Evolutionary conservation across 2,329 filamentous ascomycete species (phyloP).

Genomic region (Fusarium scirpi): DNA sequence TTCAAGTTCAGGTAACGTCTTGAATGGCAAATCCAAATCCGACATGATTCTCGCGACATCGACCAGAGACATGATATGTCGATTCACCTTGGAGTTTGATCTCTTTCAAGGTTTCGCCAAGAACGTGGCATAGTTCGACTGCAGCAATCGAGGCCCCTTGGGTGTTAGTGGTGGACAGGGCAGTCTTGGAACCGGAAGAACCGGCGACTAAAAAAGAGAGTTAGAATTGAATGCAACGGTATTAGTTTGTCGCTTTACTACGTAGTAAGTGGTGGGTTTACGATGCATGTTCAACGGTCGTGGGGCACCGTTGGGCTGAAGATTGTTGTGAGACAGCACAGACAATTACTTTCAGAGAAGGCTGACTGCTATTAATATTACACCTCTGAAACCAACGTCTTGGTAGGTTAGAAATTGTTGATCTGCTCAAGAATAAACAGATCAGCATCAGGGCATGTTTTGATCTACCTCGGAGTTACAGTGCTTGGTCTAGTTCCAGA

Average conservation of each 20-base stretch:
- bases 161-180: slow-evolving; percentile 25
- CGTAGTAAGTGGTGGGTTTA: not conserved
- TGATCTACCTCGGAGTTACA: slow-evolving; percentile 17
- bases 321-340: slow-evolving; percentile 5
- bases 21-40: slow-evolving; percentile 1
- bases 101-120: slow-evolving; percentile 21
- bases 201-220: not conserved
- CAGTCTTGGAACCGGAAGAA: slow-evolving; percentile 25
- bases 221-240: not conserved
- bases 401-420: not conserved
- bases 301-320: not conserved
- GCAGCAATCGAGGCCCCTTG: slow-evolving; percentile 24
- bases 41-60: slow-evolving; percentile 26
- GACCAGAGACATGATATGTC: slow-evolving; percentile 34
- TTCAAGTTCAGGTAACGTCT: not conserved
- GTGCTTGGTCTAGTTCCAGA: slow-evolving; percentile 24
- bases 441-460: slow-evolving; percentile 2
- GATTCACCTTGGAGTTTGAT: slow-evolving; percentile 22
- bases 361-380: not conserved
- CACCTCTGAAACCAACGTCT: not conserved
- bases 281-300: not conserved
- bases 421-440: slow-evolving; percentile 6
- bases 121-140: slow-evolving; percentile 17
- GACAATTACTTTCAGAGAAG: not conserved
- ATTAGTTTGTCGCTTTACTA: not conserved